phyloP scores from a whole-genome alignment of 257 asterid genomes.

The Forsythia suspensa region DNA sequence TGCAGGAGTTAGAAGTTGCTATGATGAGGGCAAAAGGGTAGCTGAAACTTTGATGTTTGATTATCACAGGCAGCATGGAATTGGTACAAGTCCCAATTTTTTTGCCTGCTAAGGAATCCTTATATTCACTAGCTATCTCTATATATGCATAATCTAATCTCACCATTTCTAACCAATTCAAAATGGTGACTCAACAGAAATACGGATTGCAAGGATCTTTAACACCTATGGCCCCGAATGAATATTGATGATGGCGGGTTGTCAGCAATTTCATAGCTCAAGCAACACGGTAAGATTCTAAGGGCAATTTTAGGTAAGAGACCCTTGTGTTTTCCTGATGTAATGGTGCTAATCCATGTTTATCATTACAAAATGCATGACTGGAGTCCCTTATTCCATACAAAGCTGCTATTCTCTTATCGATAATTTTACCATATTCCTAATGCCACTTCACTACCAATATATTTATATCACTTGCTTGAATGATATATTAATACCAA shows the following conservation, averaged over 20 bases:
- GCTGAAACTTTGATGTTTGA: conserved; percentile 97
- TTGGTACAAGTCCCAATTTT: conserved; percentile 45
- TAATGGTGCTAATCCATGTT: not conserved
- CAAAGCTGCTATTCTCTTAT: not conserved
- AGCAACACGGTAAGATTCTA: conserved; percentile 66
- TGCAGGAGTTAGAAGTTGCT: conserved; percentile 92
- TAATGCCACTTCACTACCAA: not conserved
- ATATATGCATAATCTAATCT: not conserved
- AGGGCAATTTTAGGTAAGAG: not conserved
- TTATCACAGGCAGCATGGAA: conserved; percentile 95
- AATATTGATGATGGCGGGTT: conserved; percentile 93
- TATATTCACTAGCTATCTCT: not conserved
- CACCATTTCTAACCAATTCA: conserved; percentile 1
- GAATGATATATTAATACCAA: no score
- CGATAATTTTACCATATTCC: not conserved
- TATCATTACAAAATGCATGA: not conserved
- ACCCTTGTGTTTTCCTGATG: not conserved
- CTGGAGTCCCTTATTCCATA: not conserved
- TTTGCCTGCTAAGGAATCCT: not conserved
- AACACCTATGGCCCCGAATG: conserved; percentile 96
- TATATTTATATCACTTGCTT: no score
- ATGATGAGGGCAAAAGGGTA: conserved; percentile 91
- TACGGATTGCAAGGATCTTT: conserved; percentile 93
- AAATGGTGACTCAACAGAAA: conserved; percentile 47
- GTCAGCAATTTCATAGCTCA: conserved; percentile 96